Percentiles rank a stretch among this genome's conserved stretches.
Evolutionary conservation across 805 yeast species (phyloP).

Genomic region (Peterozyma toletana): DNA sequence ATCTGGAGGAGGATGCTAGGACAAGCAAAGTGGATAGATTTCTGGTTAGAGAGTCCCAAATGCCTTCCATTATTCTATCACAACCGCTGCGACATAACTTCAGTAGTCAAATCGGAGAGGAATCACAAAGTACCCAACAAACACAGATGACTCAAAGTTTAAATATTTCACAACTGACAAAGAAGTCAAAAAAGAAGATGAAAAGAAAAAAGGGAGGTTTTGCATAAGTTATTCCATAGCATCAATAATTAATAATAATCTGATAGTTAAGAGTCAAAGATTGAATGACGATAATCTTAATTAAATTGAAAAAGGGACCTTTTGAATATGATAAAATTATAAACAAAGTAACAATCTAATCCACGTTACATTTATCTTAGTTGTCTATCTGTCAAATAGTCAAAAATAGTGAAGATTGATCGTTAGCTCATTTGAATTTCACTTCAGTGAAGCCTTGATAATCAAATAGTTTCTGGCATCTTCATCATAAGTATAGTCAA

Average conservation of each 20-base stretch:
- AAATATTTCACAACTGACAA: not conserved
- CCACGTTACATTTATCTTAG: no score
- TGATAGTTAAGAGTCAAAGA: no score
- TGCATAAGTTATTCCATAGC: slow-evolving; percentile 24
- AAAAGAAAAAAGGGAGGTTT: slow-evolving; percentile 45
- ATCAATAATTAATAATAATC: no score
- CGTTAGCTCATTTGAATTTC: no score
- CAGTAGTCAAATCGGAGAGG: not conserved
- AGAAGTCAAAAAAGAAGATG: slow-evolving; percentile 18
- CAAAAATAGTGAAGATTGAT: no score
- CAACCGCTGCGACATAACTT: not conserved
- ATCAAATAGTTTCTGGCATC: slow-evolving; percentile 50
- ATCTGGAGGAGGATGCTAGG: not conserved
- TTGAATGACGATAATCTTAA: no score
- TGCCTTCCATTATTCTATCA: not conserved
- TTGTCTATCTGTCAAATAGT: no score
- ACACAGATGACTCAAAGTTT: not conserved
- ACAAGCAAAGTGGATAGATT: not conserved
- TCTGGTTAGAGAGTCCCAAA: not conserved
- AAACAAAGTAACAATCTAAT: no score
- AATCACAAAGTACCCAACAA: not conserved
- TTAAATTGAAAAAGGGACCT: no score
- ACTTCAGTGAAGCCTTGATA: not conserved
- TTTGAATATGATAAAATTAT: no score
- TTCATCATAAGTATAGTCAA: slow-evolving; percentile 73